phyloP scores from a whole-genome alignment of 345 rosid species.

The Arabidopsis suecica region DNA sequence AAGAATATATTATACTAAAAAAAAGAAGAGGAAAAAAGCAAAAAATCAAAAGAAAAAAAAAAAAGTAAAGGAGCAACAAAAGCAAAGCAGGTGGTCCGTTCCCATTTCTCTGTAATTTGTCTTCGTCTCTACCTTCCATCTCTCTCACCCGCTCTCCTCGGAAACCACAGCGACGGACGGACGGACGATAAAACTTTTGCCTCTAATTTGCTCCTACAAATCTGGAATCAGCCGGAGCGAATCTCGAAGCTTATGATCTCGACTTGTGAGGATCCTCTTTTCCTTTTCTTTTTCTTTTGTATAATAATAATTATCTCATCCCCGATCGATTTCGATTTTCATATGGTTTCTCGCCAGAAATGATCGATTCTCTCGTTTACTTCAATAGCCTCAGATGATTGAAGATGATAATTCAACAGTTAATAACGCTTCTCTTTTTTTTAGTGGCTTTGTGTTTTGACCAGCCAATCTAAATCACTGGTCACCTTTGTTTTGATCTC shows the following conservation, averaged over 20 bases:
- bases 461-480: conserved; percentile 13
- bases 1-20: not conserved
- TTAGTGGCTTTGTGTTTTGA: not conserved
- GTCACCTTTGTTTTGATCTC: not conserved
- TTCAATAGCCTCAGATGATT: conserved; percentile 29
- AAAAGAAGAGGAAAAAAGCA: too few relatives aligned
- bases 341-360: not conserved
- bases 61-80: conserved; percentile 33
- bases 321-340: conserved; percentile 36
- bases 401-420: conserved; percentile 19
- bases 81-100: conserved; percentile 34
- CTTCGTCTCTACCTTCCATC: conserved; percentile 30
- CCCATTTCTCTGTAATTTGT: conserved; percentile 26
- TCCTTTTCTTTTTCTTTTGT: not conserved
- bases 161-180: not conserved
- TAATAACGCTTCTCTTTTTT: conserved; percentile 6
- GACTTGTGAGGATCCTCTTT: conserved; percentile 31
- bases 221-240: conserved; percentile 25
- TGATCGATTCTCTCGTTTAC: conserved; percentile 11
- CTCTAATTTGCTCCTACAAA: conserved; percentile 17
- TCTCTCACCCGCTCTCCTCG: conserved; percentile 37
- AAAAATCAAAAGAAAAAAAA: conserved; percentile 4
- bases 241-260: conserved; percentile 38
- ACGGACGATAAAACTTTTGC: conserved; percentile 20
- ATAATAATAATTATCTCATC: not conserved